Conservation (phyloP, 1,284 basidiomycete genomes). For the Flammula alnicola region DNA sequence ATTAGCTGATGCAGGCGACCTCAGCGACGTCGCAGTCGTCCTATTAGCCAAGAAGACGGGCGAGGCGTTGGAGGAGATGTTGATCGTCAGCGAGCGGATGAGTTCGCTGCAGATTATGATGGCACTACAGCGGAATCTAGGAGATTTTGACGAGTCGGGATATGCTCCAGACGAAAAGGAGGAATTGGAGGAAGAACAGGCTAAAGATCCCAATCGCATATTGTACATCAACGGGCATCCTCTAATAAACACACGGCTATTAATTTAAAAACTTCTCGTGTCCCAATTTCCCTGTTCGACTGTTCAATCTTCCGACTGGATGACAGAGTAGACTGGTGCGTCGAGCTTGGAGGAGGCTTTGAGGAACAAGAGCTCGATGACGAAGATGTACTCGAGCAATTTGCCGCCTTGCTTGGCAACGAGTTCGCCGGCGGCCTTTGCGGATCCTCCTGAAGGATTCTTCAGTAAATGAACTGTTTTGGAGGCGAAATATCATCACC, state of each 20-base stretch:
- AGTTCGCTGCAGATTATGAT: slow-evolving; percentile 57
- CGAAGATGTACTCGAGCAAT: slow-evolving; percentile 93
- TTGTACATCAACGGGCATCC: slow-evolving; percentile 80
- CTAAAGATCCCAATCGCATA: slow-evolving; percentile 48
- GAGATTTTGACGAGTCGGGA: slow-evolving; percentile 43
- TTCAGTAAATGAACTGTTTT: background rate
- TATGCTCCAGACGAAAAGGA: slow-evolving; percentile 34
- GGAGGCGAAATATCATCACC: slow-evolving; percentile 47
- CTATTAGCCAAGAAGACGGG: slow-evolving; percentile 61
- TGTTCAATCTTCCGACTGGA: slow-evolving; percentile 72
- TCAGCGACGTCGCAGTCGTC: slow-evolving; percentile 63
- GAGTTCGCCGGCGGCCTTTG: slow-evolving; percentile 92
- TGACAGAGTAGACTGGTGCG: slow-evolving; percentile 87
- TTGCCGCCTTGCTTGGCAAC: slow-evolving; percentile 83
- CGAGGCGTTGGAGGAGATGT: slow-evolving; percentile 54
- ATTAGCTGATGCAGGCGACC: slow-evolving; percentile 56
- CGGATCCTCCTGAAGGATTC: slow-evolving; percentile 78
- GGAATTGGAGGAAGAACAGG: slow-evolving; percentile 28
- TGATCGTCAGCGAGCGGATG: slow-evolving; percentile 52
- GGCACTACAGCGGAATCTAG: slow-evolving; percentile 30
- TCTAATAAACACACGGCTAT: slow-evolving; percentile 73
- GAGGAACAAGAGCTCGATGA: slow-evolving; percentile 88
- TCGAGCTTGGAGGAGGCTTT: slow-evolving; percentile 81
- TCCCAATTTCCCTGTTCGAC: slow-evolving; percentile 1
- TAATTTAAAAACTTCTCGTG: slow-evolving; percentile 47